phyloP scores from a whole-genome alignment of 331 rosid species.

The Quercus phellos region DNA sequence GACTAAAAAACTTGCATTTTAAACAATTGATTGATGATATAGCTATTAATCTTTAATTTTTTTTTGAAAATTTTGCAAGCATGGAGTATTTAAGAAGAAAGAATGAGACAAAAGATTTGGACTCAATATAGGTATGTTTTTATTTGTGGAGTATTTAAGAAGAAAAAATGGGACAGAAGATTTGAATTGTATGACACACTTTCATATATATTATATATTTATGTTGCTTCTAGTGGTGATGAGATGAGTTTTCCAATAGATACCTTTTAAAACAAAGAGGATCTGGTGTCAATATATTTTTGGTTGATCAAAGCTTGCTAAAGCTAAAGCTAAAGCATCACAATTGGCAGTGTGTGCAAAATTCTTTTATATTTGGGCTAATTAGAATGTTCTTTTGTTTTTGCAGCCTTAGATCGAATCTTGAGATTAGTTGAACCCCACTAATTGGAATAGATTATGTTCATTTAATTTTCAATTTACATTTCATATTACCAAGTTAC shows the following conservation, averaged over 20 bases:
- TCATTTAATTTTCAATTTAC: not conserved
- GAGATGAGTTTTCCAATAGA: not conserved
- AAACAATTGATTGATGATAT: too few relatives aligned
- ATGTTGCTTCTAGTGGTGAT: not conserved
- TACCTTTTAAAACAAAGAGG: not conserved
- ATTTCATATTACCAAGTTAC: not conserved
- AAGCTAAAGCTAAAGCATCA: not conserved
- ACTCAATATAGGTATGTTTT: too few relatives aligned
- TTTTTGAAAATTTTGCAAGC: too few relatives aligned
- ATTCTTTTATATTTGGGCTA: not conserved
- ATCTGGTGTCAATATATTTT: not conserved
- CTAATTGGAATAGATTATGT: not conserved
- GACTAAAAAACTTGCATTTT: too few relatives aligned
- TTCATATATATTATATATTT: not conserved
- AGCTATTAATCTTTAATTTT: too few relatives aligned
- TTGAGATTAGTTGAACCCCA: not conserved
- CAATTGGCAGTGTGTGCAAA: not conserved
- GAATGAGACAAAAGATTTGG: too few relatives aligned
- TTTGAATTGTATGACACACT: too few relatives aligned
- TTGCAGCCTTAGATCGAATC: not conserved
- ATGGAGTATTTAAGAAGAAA: too few relatives aligned
- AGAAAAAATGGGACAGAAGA: too few relatives aligned
- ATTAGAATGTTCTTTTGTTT: not conserved
- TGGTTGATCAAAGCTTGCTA: not conserved
- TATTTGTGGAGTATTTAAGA: too few relatives aligned